These are phyloP conservation scores for Trypanosoma caninum DNA, from an alignment of 208 protist species.

Conservation along the genomic window DNA sequence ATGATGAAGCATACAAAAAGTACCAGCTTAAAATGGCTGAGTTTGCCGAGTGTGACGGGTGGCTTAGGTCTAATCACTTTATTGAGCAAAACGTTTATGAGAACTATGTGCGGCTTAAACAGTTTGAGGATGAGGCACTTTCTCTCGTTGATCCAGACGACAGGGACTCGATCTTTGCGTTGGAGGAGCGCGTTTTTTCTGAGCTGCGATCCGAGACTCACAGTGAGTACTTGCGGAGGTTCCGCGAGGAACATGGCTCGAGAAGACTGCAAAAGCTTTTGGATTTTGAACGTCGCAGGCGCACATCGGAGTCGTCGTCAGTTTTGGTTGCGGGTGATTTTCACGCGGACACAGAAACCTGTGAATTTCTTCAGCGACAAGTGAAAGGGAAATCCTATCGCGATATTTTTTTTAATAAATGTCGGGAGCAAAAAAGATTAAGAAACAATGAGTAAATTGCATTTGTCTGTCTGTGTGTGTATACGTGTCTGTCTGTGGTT, in stretches of 20 bases:
- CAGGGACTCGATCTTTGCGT: neutral
- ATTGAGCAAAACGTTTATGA: constrained; percentile 19
- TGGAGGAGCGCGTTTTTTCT: constrained; percentile 10
- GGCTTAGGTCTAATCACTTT: constrained; percentile 39
- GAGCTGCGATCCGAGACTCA: constrained; percentile 6
- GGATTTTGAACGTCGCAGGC: constrained; percentile 2
- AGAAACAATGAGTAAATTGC: too few relatives aligned
- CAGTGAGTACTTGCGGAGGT: neutral
- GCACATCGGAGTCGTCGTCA: neutral
- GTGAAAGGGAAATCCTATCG: constrained; percentile 7
- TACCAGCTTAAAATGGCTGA: constrained; percentile 33
- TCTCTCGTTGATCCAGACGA: neutral
- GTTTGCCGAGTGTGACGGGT: constrained; percentile 31
- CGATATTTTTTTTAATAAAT: neutral
- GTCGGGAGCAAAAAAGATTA: neutral
- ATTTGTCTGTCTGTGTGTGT: neutral
- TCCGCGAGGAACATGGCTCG: neutral
- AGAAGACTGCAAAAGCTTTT: neutral
- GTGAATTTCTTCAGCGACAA: neutral
- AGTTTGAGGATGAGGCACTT: constrained; percentile 22
- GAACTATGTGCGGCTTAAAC: constrained; percentile 31
- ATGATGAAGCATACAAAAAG: constrained; percentile 45
- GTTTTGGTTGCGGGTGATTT: too few relatives aligned
- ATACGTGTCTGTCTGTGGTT: too few relatives aligned
- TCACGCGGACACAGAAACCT: neutral